A percentile compares a stretch with the other conserved stretches of the same genome.
phyloP scores from a whole-genome alignment of 306 rosid species.

The Malus domestica region DNA sequence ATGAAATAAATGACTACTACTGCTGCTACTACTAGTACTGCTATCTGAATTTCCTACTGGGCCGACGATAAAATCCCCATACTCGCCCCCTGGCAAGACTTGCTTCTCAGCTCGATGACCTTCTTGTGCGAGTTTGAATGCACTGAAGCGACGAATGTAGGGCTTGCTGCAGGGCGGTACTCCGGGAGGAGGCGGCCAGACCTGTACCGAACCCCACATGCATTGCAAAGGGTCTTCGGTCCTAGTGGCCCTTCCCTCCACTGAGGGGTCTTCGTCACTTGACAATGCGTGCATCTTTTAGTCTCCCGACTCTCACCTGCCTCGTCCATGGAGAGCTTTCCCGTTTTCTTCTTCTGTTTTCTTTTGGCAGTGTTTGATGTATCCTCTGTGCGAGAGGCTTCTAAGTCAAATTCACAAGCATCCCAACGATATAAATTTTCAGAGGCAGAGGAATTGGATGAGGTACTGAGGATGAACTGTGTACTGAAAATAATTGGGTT shows the following conservation, averaged over 20 bases:
- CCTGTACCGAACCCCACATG: conserved; percentile 88
- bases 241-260: conserved; percentile 94
- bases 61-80: conserved; percentile 19
- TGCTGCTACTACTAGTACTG: background rate
- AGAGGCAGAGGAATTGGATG: conserved; percentile 7
- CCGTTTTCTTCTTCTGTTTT: conserved; percentile 33
- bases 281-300: conserved; percentile 64
- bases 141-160: conserved; percentile 51
- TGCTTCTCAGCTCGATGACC: conserved; percentile 72
- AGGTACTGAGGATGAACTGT: conserved; percentile 11
- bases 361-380: conserved; percentile 18
- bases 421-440: conserved; percentile 8
- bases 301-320: conserved; percentile 2
- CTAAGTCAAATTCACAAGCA: conserved; percentile 32
- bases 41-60: conserved; percentile 27
- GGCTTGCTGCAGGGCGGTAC: conserved; percentile 83
- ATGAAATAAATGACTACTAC: conserved; percentile 18
- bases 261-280: conserved; percentile 69
- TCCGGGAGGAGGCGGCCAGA: conserved; percentile 80
- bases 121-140: conserved; percentile 84
- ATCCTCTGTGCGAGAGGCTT: conserved; percentile 15
- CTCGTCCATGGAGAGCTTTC: conserved; percentile 15
- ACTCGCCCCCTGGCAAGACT: conserved; percentile 21
- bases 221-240: conserved; percentile 84
- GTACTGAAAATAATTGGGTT: conserved; percentile 34